phyloP scores from a whole-genome alignment of 805 yeast species.

The Monosporozyma solicola region DNA sequence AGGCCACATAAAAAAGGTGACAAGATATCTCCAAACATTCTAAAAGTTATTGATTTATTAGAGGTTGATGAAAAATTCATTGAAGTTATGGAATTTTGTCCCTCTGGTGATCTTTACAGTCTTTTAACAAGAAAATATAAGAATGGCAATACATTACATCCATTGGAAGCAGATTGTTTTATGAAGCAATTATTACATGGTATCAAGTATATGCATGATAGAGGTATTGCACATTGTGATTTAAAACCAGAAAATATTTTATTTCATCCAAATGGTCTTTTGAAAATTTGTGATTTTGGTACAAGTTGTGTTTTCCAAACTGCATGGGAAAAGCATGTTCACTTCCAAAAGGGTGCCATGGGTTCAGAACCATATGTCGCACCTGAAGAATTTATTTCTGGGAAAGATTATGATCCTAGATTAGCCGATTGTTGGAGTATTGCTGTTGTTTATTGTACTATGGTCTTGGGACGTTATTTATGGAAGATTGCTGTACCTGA shows the following conservation, averaged over 20 bases:
- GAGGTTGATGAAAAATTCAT: conserved; percentile 60
- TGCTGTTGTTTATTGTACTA: conserved; percentile 68
- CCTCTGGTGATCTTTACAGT: conserved; percentile 70
- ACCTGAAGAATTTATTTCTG: conserved; percentile 67
- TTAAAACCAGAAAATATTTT: conserved; percentile 81
- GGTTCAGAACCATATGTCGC: conserved; percentile 91
- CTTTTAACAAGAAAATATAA: conserved; percentile 40
- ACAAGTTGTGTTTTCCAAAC: conserved; percentile 85
- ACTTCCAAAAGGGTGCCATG: conserved; percentile 59
- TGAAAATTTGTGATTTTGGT: conserved; percentile 79
- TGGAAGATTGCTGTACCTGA: conserved; percentile 73
- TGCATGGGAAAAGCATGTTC: conserved; percentile 75
- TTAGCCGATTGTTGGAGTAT: conserved; percentile 84
- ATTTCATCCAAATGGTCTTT: conserved; percentile 54
- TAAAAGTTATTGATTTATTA: conserved; percentile 74
- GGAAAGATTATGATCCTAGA: conserved; percentile 60
- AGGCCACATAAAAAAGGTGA: conserved; percentile 6
- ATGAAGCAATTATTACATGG: conserved; percentile 82
- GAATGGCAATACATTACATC: conserved; percentile 43
- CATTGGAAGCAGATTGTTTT: conserved; percentile 76
- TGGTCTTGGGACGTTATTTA: conserved; percentile 80
- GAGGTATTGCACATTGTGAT: conserved; percentile 92
- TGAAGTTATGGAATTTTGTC: conserved; percentile 92
- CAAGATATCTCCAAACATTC: conserved; percentile 44
- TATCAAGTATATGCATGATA: conserved; percentile 74